A percentile compares a stretch with the other conserved stretches of the same genome.
These are phyloP conservation scores for Scortechinia acanthostroma DNA, from an alignment of 2,329 filamentous ascomycete genomes.

Conservation along the genomic window DNA sequence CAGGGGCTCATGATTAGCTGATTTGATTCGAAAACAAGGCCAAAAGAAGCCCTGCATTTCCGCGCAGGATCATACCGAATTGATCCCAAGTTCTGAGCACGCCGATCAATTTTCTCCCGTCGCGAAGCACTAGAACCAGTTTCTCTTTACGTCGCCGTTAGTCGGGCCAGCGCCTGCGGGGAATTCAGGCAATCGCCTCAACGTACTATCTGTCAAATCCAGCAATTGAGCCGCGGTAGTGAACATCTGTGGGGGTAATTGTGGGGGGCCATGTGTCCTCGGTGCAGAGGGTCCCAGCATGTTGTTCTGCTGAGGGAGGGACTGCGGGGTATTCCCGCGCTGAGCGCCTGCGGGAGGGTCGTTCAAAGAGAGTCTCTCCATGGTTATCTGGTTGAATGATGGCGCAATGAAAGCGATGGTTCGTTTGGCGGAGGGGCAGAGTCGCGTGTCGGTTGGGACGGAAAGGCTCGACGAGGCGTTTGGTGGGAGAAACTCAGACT, in stretches of 20 bases:
- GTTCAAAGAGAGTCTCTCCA: conserved; percentile 25
- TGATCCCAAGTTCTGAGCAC: conserved; percentile 67
- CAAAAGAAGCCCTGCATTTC: not conserved
- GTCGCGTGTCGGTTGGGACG: too few relatives aligned
- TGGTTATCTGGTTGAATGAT: too few relatives aligned
- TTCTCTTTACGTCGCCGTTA: too few relatives aligned
- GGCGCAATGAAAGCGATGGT: too few relatives aligned
- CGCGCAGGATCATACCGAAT: conserved; percentile 42
- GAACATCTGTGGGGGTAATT: conserved; percentile 23
- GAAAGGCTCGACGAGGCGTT: too few relatives aligned
- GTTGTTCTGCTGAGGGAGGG: conserved; percentile 15
- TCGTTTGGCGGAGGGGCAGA: too few relatives aligned
- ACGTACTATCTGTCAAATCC: conserved; percentile 1
- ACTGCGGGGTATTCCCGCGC: conserved; percentile 15
- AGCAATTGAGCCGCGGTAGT: not conserved
- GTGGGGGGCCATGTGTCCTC: conserved; percentile 26
- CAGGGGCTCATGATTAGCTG: not conserved
- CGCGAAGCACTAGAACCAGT: conserved; percentile 56
- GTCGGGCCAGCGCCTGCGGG: too few relatives aligned
- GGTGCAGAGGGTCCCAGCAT: conserved; percentile 13
- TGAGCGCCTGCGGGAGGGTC: conserved; percentile 16
- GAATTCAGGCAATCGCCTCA: not conserved
- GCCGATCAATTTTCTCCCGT: conserved; percentile 62
- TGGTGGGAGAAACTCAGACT: too few relatives aligned
- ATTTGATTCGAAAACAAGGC: too few relatives aligned